Evolutionary conservation across 2,329 filamentous ascomycete genomes (phyloP), one percentile per base, ranked within the genome.

Genomic region (Epichloe scottii): DNA sequence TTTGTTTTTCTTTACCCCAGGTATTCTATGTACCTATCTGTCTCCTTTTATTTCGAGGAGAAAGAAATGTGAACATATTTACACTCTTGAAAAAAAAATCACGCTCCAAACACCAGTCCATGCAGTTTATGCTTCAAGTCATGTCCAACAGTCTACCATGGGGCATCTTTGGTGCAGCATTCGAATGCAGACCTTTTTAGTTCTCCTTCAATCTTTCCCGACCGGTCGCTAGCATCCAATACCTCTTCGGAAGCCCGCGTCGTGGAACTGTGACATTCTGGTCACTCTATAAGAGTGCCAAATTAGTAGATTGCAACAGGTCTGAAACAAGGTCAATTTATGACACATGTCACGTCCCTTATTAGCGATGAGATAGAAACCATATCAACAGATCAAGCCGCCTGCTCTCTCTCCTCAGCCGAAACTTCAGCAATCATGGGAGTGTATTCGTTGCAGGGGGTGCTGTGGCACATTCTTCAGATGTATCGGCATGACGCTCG

Each of bases 341-440:
- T 39, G 48, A 33, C 46, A 38, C 41, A 19, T 45, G 43, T 30
- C 30, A 35, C 52, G n/a, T 43, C 10, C 11, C 43, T 40, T n/a
- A n/a, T 19, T 33, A 45, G 40, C 17, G 40, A 35, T 19, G 8
- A 10, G 23, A 7, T 15, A 10, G 3, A 2, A 11, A 4, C 7
- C 3, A 19, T 30, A 45, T 14, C 30, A 8, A 19, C 4, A 19
- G 30, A 5, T 43, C 33, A 42, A 33, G n/a, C 15, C 15, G 41
- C 23, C 34, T 39, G 19, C 23, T 44, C 57, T 41, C 60, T 51
- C 33, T 59, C 48, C 60, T 42, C 62, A 44, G 60, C 63, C 54
- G 61, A 60, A 39, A 63, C 59, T 59, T 69, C 66, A 53, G 65
- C 56, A 17, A 60, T 55, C 10, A 58, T 53, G 52, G 34, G 23